Percentiles rank a stretch among this genome's conserved stretches.
Conservation (phyloP, 2,329 filamentous ascomycete species). For the Beauveria medogensis region DNA sequence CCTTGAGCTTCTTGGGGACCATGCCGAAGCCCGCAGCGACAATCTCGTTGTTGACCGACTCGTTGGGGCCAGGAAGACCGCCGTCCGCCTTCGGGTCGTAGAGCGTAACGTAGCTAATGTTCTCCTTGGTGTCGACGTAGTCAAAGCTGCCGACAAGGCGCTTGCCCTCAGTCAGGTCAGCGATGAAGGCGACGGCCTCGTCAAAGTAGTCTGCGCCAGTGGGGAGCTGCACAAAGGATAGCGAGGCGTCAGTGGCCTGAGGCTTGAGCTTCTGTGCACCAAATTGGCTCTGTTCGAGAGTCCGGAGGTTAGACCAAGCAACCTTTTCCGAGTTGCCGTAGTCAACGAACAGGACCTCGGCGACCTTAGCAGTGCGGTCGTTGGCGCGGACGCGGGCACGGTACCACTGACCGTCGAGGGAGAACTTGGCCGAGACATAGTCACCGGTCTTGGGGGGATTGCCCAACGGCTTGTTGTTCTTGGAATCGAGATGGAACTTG, state of each 20-base stretch:
- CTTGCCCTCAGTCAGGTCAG: slow-evolving; percentile 64
- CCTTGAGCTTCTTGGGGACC: slow-evolving; percentile 85
- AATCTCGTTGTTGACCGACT: slow-evolving; percentile 86
- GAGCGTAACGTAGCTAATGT: slow-evolving; percentile 76
- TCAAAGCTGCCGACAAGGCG: slow-evolving; percentile 88
- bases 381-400: slow-evolving; percentile 84
- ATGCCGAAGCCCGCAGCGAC: slow-evolving; percentile 78
- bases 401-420: slow-evolving; percentile 87
- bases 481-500: slow-evolving; percentile 77
- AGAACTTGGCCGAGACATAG: slow-evolving; percentile 84
- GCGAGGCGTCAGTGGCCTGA: slow-evolving; percentile 77
- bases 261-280: slow-evolving; percentile 71
- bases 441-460: slow-evolving; percentile 84
- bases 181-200: slow-evolving; percentile 70
- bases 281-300: slow-evolving; percentile 75
- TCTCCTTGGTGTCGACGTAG: slow-evolving; percentile 69
- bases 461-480: slow-evolving; percentile 66
- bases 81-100: slow-evolving; percentile 65
- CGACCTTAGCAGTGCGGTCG: slow-evolving; percentile 79
- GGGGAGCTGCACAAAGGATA: slow-evolving; percentile 87
- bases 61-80: slow-evolving; percentile 48
- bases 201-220: slow-evolving; percentile 71
- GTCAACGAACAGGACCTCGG: slow-evolving; percentile 90
- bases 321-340: slow-evolving; percentile 91
- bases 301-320: slow-evolving; percentile 74